Percentiles rank a stretch among this genome's conserved stretches.
phyloP scores from a whole-genome alignment of 2,329 filamentous ascomycete genomes.

The Penicillium sclerotigenum region DNA sequence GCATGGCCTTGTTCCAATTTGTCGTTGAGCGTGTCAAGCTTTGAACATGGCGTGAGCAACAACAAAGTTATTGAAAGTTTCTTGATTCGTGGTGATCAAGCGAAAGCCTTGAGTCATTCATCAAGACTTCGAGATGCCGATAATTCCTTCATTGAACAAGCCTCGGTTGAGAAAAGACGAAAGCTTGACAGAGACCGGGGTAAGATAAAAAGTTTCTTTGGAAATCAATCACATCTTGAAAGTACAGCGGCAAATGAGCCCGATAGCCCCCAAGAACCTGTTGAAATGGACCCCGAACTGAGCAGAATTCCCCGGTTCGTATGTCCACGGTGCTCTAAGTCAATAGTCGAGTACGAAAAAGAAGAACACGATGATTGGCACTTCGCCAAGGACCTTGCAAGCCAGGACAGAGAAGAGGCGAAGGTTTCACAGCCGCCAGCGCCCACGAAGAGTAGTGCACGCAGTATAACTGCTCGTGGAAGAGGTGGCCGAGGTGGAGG shows the following conservation, averaged over 20 bases:
- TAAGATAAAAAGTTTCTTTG: slow-evolving; percentile 59
- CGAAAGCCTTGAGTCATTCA: slow-evolving; percentile 44
- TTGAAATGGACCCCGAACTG: not conserved
- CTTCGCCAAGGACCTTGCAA: slow-evolving; percentile 80
- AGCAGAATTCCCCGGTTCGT: slow-evolving; percentile 33
- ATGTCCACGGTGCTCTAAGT: slow-evolving; percentile 65
- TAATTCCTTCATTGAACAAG: slow-evolving; percentile 9
- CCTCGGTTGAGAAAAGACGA: slow-evolving; percentile 43
- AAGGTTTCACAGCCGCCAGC: slow-evolving; percentile 16
- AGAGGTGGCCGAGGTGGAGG: slow-evolving; percentile 24
- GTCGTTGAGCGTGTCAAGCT: slow-evolving; percentile 83
- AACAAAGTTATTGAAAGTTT: slow-evolving; percentile 86
- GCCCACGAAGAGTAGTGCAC: slow-evolving; percentile 12
- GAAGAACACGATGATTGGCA: slow-evolving; percentile 91
- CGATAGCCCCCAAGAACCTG: not conserved
- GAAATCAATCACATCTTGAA: slow-evolving; percentile 32
- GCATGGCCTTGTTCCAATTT: slow-evolving; percentile 93
- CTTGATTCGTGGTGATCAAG: slow-evolving; percentile 65
- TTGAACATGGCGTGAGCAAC: slow-evolving; percentile 79
- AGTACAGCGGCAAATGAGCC: not conserved
- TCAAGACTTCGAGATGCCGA: slow-evolving; percentile 17
- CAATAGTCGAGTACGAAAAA: slow-evolving; percentile 57
- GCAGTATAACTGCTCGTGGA: slow-evolving; percentile 20
- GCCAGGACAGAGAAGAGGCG: slow-evolving; percentile 53
- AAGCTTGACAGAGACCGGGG: slow-evolving; percentile 50